Evolutionary conservation across 306 rosid species (phyloP).

Genomic region (Morella rubra): DNA sequence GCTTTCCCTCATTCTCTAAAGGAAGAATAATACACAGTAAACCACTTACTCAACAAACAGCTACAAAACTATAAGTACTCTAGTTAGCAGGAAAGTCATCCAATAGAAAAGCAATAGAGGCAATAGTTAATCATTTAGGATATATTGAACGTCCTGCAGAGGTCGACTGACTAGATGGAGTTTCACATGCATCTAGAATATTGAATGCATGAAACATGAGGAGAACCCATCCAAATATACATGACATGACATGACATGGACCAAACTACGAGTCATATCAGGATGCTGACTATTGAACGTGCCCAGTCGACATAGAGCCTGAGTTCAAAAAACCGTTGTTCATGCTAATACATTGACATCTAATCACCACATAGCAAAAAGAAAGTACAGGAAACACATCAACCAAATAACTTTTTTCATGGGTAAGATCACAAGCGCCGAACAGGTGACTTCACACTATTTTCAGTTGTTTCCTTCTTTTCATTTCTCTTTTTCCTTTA

Average conservation of each 20-base stretch:
- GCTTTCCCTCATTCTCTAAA: constrained; percentile 53
- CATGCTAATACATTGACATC: neutral
- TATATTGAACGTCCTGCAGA: neutral
- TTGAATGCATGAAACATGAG: neutral
- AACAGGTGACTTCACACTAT: too few relatives aligned
- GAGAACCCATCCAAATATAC: too few relatives aligned
- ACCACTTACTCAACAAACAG: neutral
- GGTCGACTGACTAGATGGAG: neutral
- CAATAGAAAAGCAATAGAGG: neutral
- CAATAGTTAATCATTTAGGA: neutral
- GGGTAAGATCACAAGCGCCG: neutral
- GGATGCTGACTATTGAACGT: neutral
- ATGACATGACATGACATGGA: neutral
- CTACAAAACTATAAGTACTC: neutral
- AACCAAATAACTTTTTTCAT: neutral
- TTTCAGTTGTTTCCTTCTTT: too few relatives aligned
- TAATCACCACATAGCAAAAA: neutral
- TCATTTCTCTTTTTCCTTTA: too few relatives aligned
- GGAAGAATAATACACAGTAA: neutral
- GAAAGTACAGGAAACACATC: neutral
- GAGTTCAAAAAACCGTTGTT: neutral
- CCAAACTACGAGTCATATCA: neutral
- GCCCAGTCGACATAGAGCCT: neutral
- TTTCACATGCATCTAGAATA: neutral
- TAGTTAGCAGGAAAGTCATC: neutral